phyloP scores from a whole-genome alignment of 1,139 yeast genomes.

The Protomyces inundatus region DNA sequence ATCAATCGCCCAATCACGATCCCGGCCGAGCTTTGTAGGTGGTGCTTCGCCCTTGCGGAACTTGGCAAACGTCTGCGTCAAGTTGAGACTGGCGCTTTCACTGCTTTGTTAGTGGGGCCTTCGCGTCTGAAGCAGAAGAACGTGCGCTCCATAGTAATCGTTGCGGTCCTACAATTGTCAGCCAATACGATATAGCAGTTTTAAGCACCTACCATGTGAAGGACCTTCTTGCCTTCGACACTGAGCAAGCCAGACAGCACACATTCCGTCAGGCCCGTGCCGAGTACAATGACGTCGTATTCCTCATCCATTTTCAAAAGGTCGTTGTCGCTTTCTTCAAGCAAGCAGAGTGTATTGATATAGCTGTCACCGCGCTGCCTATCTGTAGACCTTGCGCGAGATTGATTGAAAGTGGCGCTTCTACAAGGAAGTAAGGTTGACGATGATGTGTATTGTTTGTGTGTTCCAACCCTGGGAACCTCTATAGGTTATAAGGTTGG shows the following conservation, averaged over 20 bases:
- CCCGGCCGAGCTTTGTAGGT: conserved; percentile 71
- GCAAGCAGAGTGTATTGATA: no score
- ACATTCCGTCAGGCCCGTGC: conserved; percentile 92
- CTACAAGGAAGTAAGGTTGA: no score
- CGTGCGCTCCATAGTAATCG: conserved; percentile 80
- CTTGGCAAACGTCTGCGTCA: conserved; percentile 47
- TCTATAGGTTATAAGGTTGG: no score
- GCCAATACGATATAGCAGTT: neutral
- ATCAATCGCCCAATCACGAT: conserved; percentile 97
- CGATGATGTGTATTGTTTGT: no score
- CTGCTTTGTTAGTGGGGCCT: conserved; percentile 31
- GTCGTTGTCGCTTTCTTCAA: no score
- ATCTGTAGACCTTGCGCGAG: no score
- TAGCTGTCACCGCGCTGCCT: no score
- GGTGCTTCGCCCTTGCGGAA: conserved; percentile 56
- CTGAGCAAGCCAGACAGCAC: conserved; percentile 88
- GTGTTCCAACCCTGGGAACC: no score
- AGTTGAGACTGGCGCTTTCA: conserved; percentile 62
- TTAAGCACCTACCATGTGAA: conserved; percentile 53
- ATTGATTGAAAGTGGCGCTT: no score
- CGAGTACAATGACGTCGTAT: conserved; percentile 84
- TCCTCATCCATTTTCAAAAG: conserved; percentile 72
- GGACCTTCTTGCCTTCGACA: conserved; percentile 93
- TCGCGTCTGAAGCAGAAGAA: neutral
- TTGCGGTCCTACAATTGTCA: conserved; percentile 57